These are phyloP conservation scores for Salix dunnii DNA, from an alignment of 345 rosid species.

Conservation along the genomic window DNA sequence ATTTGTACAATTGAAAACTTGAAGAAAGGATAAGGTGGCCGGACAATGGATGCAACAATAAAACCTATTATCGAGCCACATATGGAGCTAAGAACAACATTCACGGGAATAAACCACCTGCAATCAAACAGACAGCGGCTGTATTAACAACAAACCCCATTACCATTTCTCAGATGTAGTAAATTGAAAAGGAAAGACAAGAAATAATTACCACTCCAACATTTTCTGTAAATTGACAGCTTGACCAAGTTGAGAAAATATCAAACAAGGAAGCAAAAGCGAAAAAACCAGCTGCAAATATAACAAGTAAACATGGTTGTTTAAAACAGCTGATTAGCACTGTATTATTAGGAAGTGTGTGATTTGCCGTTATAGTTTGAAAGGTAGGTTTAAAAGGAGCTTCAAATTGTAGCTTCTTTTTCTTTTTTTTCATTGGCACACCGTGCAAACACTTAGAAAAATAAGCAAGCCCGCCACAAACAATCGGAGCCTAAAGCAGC, in stretches of 20 bases:
- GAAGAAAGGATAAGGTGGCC: constrained; percentile 95
- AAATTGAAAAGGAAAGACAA: neutral
- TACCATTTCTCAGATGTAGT: neutral
- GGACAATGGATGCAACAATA: constrained; percentile 52
- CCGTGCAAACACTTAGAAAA: too few species aligned
- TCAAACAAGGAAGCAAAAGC: constrained; percentile 94
- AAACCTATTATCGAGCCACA: constrained; percentile 83
- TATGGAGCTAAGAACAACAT: constrained; percentile 66
- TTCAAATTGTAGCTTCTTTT: too few species aligned
- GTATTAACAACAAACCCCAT: neutral
- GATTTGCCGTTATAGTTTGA: too few species aligned
- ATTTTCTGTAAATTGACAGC: constrained; percentile 78
- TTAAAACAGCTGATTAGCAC: neutral
- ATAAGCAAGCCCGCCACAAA: neutral
- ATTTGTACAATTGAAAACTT: constrained; percentile 82
- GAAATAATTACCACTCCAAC: constrained; percentile 62
- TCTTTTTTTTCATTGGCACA: too few species aligned
- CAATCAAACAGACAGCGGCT: constrained; percentile 6
- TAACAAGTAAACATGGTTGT: neutral
- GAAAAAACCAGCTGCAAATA: constrained; percentile 79
- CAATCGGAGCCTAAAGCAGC: neutral
- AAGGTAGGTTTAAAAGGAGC: too few species aligned
- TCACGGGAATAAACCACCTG: constrained; percentile 99
- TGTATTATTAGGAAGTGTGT: neutral
- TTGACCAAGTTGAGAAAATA: constrained; percentile 97